Evolutionary conservation across 768 basidiomycete genomes (phyloP), one percentile per base, ranked within the genome.

Genomic region (Cystofilobasidium ferigula): DNA sequence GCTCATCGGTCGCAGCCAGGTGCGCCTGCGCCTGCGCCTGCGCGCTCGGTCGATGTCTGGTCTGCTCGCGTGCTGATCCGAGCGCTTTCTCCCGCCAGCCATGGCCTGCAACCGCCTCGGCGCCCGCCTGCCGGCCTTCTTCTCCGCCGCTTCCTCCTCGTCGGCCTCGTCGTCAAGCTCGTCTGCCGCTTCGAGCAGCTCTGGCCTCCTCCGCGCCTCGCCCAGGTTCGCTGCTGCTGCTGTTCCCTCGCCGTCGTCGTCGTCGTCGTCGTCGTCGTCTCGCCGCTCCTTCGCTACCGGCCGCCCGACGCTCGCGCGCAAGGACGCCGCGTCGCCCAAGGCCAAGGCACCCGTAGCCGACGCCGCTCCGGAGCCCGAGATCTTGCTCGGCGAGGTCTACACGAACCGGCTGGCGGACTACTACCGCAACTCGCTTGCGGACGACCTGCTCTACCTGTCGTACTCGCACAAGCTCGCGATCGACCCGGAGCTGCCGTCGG

Each of bases 391-490:
- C 43, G 26, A 43, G 43, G 36, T 62, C 24, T 51, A 28, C 8
- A 42, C 65, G 12, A 57, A 56, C 40, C 84, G 93, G 47, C 81
- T 91, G 62, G 79, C 81, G 62, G 85, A 89, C 69, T 90, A 97
- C 79, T 97, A 95, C 79, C 74, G 87, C 76, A 78, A 79, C 43
- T 86, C 91, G 12, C 81, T 98, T 68, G 83, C 84, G 26, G 87
- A 92, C 76, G 82, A 97, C 78, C 80, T 92, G 71, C 84, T 98
- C 82, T 99, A 99, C 81, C 86, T 97, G 82, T 87, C 86, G 61
- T 95, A 97, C 79, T 79, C 82, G 58, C 94, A 97, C 77, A 72
- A 70, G 35, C 68, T 71, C 22, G 68, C 74, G 26, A 42, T 60
- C 64, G 36, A 64, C 66, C 66, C 68, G 69, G 43, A 57, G 69